These are phyloP conservation scores for Emericellopsis cladophorae DNA, from an alignment of 2,329 filamentous ascomycete genomes.

Conservation along the genomic window DNA sequence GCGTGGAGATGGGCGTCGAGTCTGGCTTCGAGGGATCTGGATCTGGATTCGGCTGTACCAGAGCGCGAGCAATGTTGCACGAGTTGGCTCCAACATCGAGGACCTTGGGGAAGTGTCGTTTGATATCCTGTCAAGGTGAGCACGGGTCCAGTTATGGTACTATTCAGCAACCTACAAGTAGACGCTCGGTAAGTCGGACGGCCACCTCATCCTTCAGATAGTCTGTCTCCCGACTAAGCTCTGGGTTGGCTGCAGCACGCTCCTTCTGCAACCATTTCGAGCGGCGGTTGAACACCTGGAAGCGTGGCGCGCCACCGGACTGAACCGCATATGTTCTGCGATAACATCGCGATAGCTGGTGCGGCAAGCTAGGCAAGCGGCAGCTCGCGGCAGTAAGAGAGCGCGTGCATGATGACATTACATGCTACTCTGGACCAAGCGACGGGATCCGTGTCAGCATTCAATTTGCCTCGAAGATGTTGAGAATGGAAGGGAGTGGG, in stretches of 20 bases:
- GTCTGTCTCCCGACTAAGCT: constrained; percentile 68
- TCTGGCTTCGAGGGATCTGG: constrained; percentile 39
- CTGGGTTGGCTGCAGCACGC: constrained; percentile 58
- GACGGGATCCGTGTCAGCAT: neutral
- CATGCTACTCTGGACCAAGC: constrained; percentile 6
- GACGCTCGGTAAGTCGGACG: constrained; percentile 66
- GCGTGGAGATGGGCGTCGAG: constrained; percentile 54
- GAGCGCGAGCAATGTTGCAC: constrained; percentile 79
- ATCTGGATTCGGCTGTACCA: constrained; percentile 59
- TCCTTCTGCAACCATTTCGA: constrained; percentile 90
- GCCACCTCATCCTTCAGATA: constrained; percentile 93
- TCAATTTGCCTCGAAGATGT: neutral
- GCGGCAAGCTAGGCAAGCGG: constrained; percentile 10
- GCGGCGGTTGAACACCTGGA: constrained; percentile 83
- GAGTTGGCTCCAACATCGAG: constrained; percentile 93
- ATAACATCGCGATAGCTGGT: constrained; percentile 6
- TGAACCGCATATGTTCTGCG: constrained; percentile 63
- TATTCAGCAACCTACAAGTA: constrained; percentile 45
- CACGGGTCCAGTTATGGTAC: neutral
- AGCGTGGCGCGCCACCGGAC: constrained; percentile 60
- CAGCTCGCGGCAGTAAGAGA: constrained; percentile 11
- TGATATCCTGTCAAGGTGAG: constrained; percentile 58
- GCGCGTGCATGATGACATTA: constrained; percentile 17
- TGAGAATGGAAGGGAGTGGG: neutral
- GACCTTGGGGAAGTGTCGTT: constrained; percentile 69